Base-by-base conservation (phyloP, 2,329 filamentous ascomycete genomes). In the Zelopaecilomyces penicillatus region DNA sequence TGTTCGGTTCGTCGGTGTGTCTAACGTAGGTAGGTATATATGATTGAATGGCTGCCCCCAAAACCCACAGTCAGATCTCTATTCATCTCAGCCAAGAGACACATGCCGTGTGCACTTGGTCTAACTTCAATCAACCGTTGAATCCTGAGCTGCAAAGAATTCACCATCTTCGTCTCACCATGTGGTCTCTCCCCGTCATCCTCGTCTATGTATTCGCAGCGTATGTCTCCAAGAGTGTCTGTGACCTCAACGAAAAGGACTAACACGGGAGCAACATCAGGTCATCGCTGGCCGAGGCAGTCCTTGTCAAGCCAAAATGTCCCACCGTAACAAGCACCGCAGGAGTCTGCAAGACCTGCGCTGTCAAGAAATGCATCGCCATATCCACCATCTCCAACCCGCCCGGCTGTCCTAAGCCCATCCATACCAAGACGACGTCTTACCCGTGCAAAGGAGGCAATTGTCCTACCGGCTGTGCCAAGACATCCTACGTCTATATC, bases 301-400 rank as follows among this genome's bases (percentile, higher is more conserved):
- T 26, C n/a, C 3, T 19, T 31, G 10, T 37, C 10, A 29, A n/a
- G 6, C 39, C 46, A 1, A 43, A 45, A 5, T 67, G 64, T 37
- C 64, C 65, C 32, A 65, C 62, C 26, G 54, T 65, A 10, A 64
- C 60, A 8, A 49, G 54, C 30, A 65, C 61, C 0, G 50, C 52
- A 9, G 50, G 58, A 12, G 43, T 61, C 36, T 67, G 65, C 52
- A 50, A 54, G 12, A 65, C 61, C 5, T 67, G 65, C 48, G 9
- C 52, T 5, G 44, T 58, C n/a, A 52, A 50, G 8, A 50, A 52
- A 3, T 67, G 65, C 47, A 46, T 66, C 35, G 44, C 30, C 28
- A 39, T 61, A 26, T 50, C 52, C 9, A 65, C 63, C n/a, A 47
- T 65, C 29, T 58, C 59, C 26, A 54, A 57, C 37, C 58, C 55